Base-by-base conservation (phyloP, 2,329 filamentous ascomycete genomes). In the Rhynchosporium graminicola region DNA sequence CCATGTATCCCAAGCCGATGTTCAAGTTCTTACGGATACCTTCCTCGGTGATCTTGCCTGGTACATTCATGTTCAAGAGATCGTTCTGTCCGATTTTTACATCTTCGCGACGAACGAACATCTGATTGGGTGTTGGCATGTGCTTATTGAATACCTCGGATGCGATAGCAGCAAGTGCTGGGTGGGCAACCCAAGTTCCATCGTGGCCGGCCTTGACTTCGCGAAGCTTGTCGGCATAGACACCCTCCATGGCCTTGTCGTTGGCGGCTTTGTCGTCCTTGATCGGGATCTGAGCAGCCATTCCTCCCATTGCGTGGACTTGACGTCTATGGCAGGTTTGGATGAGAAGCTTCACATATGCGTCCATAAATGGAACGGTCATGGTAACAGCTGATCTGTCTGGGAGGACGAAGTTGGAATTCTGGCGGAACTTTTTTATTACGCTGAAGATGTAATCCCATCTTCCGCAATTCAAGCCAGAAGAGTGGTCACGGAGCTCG, bases 391-490 rank as follows among this genome's bases (percentile, higher is more conserved):
- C 83, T 60, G 88, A 88, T 65, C 95, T 91, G 77, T 99, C 94
- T 33, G 95, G 95, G 26, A 99, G 88, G 62, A 98, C 87, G 75
- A 98, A 98, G 80, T 89, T 88, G 72, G 90, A 83, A 82, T 97
- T 95, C 74, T 97, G 87, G 76, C 95, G 91, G 89, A 98, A 97
- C 79, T 96, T 97, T 86, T 99, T 99, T 83, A 99, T 98, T 75
- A 94, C 92, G 77, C 90, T 95, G 84, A 99, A 99, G 80, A 99
- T 98, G 83, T 99, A 99, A 76, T 99, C 95, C 95, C 95, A 99
- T 70, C 95, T 90, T 68, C 95, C 95, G 79, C 95, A 98, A 87
- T 99, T 99, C 74, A 99, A 86, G 54, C 95, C 95, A 6, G 94
- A 90, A 77, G 89, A 94, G 83, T 99, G 95, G 75, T 98, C 94